Percentiles rank a stretch among this genome's conserved stretches.
Evolutionary conservation across 1,284 basidiomycete species (phyloP).

Genomic region (Cutaneotrichosporon sp.): DNA sequence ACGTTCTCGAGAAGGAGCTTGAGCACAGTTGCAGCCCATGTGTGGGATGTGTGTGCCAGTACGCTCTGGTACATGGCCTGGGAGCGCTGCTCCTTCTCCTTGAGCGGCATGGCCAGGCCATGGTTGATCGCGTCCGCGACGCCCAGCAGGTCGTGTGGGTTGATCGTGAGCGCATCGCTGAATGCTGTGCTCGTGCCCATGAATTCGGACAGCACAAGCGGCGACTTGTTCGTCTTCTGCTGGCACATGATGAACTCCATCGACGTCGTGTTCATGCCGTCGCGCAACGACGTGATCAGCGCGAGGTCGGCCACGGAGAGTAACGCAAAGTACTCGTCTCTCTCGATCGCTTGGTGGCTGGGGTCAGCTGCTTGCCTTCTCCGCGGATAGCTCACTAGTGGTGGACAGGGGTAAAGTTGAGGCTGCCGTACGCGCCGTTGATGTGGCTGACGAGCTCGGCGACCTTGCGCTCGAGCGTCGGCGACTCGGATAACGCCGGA

Average conservation of each 20-base stretch:
- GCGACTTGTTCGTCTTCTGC: constrained; percentile 71
- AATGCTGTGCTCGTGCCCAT: constrained; percentile 73
- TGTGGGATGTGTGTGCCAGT: constrained; percentile 88
- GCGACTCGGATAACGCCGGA: constrained; percentile 89
- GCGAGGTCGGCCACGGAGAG: constrained; percentile 91
- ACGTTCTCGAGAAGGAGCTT: constrained; percentile 85
- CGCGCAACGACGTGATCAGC: constrained; percentile 91
- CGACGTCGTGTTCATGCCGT: constrained; percentile 98
- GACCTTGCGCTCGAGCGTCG: constrained; percentile 89
- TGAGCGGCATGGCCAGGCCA: constrained; percentile 75
- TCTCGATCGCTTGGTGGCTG: constrained; percentile 94
- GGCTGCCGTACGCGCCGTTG: constrained; percentile 90
- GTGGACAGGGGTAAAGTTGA: constrained; percentile 98
- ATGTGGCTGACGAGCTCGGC: constrained; percentile 95
- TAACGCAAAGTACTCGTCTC: constrained; percentile 98
- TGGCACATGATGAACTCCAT: constrained; percentile 99
- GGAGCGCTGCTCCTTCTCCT: constrained; percentile 78
- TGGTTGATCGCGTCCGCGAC: constrained; percentile 92
- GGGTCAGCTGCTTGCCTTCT: constrained; percentile 12
- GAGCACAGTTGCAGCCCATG: constrained; percentile 90
- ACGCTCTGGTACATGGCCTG: constrained; percentile 76
- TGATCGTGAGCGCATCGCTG: constrained; percentile 52
- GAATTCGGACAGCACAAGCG: constrained; percentile 91
- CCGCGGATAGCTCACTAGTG: constrained; percentile 68
- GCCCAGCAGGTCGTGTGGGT: constrained; percentile 62